Evolutionary conservation across 169 alveolate genomes (phyloP), one percentile per base, ranked within the genome.

Genomic region (Plasmodium fragile): DNA sequence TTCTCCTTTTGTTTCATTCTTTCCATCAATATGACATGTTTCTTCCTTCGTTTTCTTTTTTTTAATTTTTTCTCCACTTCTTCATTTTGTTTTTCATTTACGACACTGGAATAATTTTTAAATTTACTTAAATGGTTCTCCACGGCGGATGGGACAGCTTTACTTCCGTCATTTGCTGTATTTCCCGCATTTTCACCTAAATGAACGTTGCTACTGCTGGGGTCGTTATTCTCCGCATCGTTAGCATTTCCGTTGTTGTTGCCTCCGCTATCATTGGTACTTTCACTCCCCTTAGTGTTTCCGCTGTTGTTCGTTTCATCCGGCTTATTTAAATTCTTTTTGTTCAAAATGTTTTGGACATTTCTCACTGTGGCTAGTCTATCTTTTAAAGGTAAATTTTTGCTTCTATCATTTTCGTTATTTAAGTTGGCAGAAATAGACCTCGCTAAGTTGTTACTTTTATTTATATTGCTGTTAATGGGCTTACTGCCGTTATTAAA

Each of bases 81-180:
- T 78, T 89, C 94, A 89, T 89, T 89, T 77, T 89, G 75, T 45
- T 80, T 89, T 89, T 89, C 94, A 80, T 89, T 89, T 18, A 89
- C 90, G 13, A 89, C 90, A 59, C 91, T 89, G 34, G 94, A 77
- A 89, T 89, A 89, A 28, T 89, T 89, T 89, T 89, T 89, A 79
- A 89, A 89, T 65, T 80, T 55, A 18, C 79, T 49, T 28, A 89
- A 89, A 4, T 41, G 41, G 39, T 55, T 85, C 30, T 85, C 93
- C n/a, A 28, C 79, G 43, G 28, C 53, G 25, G 75, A 65, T 7
- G 30, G 41, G 59, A 25, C 45, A 16, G 79, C 78, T 53, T 85
- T 85, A 77, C 41, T 85, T 8, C 25, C 59, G 18, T 85, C 93
- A 36, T 49, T 75, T 75, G 30, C 85, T 34, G 71, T 45, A 36